A percentile compares a stretch with the other conserved stretches of the same genome.
phyloP scores from a whole-genome alignment of 2,329 filamentous ascomycete genomes.

The Talaromyces sp. region DNA sequence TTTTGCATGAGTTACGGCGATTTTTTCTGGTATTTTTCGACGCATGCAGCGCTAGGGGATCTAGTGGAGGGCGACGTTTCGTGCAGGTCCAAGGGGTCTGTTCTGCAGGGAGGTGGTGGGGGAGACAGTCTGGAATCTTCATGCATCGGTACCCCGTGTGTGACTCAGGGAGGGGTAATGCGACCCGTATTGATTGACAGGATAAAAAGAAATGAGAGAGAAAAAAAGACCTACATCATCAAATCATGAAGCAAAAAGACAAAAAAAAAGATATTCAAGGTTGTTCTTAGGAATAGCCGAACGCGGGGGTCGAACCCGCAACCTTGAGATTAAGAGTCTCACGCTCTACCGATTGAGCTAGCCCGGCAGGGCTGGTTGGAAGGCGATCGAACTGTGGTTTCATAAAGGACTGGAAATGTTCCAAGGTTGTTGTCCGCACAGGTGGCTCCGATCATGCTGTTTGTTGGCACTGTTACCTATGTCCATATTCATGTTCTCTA shows the following conservation, averaged over 20 bases:
- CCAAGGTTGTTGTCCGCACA: too few species aligned
- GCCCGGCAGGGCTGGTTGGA: constrained; percentile 37
- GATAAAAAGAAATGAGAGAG: neutral
- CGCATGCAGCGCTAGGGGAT: constrained; percentile 11
- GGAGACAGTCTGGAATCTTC: neutral
- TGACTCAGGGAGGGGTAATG: neutral
- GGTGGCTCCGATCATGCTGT: too few species aligned
- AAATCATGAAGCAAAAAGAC: too few species aligned
- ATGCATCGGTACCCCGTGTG: neutral
- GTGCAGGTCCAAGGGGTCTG: constrained; percentile 1
- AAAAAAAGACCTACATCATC: too few species aligned
- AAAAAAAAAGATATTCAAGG: constrained; percentile 8
- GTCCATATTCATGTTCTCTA: too few species aligned
- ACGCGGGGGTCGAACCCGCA: constrained; percentile 48
- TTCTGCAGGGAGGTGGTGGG: constrained; percentile 7
- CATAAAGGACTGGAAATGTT: neutral
- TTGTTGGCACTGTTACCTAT: too few species aligned
- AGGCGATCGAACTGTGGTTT: neutral
- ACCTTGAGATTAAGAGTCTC: constrained; percentile 53
- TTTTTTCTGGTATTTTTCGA: neutral
- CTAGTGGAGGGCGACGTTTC: neutral
- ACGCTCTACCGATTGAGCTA: constrained; percentile 57
- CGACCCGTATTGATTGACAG: neutral
- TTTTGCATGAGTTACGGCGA: constrained; percentile 10
- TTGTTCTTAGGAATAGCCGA: constrained; percentile 27